Conservation (phyloP, 768 basidiomycete genomes). For the Termitomyces sp. region DNA sequence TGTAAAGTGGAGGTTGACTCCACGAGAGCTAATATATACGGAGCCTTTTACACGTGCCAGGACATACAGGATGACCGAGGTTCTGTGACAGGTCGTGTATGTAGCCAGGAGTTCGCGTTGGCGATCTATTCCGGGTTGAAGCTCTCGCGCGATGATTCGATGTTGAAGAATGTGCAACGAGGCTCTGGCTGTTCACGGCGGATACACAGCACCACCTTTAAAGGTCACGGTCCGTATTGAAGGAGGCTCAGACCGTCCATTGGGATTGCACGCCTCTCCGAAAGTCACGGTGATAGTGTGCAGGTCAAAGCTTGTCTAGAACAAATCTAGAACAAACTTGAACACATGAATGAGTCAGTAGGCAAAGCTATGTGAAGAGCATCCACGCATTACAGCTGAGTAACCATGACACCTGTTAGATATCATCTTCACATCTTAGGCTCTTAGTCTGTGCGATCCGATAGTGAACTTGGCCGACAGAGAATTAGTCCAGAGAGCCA, state of each 20-base stretch:
- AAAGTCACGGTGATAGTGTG: neutral
- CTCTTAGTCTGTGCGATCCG: neutral
- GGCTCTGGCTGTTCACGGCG: neutral
- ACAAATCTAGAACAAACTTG: neutral
- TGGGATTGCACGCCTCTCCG: neutral
- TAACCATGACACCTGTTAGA: neutral
- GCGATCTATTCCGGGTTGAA: neutral
- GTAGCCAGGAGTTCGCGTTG: neutral
- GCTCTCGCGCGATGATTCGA: neutral
- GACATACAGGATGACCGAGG: neutral
- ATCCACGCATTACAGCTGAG: neutral
- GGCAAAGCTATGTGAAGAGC: constrained; percentile 1
- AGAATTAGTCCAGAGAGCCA: too few species aligned
- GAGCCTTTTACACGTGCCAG: neutral
- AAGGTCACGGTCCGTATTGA: neutral
- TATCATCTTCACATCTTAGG: neutral
- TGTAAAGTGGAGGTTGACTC: neutral
- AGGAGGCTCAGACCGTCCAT: neutral
- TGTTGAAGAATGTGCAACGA: neutral
- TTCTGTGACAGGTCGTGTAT: neutral
- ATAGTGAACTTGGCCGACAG: too few species aligned
- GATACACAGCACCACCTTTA: neutral
- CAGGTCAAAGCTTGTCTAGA: neutral
- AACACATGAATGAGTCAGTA: neutral
- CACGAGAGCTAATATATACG: neutral